These are phyloP conservation scores for Aspergillus hortae DNA, from an alignment of 2,329 filamentous ascomycete genomes.

Conservation along the genomic window DNA sequence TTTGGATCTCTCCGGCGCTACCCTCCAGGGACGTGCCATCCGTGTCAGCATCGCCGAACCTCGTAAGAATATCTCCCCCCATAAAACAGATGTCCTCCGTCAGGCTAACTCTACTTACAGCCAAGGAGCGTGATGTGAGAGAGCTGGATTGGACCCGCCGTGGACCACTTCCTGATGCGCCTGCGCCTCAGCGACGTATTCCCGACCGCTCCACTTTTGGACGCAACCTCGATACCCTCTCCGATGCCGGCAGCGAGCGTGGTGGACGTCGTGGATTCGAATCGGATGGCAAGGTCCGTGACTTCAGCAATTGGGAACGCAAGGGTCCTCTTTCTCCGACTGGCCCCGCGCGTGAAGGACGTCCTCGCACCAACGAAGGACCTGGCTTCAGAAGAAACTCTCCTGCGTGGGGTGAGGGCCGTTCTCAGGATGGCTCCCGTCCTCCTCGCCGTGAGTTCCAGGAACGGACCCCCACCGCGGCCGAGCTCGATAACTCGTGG, in stretches of 20 bases:
- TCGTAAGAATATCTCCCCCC: conserved; percentile 56
- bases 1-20: conserved; percentile 73
- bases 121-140: conserved; percentile 79
- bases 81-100: background rate
- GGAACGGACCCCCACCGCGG: conserved; percentile 74
- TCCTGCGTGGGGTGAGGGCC: conserved; percentile 69
- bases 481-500: conserved; percentile 93
- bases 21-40: conserved; percentile 84
- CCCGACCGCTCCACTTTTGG: conserved; percentile 56
- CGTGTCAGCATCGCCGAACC: conserved; percentile 95
- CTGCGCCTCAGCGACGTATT: conserved; percentile 58
- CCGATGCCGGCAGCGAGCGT: conserved; percentile 61
- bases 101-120: conserved; percentile 50
- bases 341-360: conserved; percentile 55
- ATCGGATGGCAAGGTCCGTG: conserved; percentile 70
- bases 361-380: conserved; percentile 59
- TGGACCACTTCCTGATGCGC: conserved; percentile 76
- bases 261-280: conserved; percentile 66
- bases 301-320: conserved; percentile 90
- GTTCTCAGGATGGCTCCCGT: conserved; percentile 70
- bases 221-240: conserved; percentile 53
- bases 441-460: conserved; percentile 75
- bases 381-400: conserved; percentile 62
- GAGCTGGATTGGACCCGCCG: conserved; percentile 94
- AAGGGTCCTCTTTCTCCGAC: conserved; percentile 82